Conservation (phyloP, 805 yeast genomes). For the Metschnikowia baotianmanensis region DNA sequence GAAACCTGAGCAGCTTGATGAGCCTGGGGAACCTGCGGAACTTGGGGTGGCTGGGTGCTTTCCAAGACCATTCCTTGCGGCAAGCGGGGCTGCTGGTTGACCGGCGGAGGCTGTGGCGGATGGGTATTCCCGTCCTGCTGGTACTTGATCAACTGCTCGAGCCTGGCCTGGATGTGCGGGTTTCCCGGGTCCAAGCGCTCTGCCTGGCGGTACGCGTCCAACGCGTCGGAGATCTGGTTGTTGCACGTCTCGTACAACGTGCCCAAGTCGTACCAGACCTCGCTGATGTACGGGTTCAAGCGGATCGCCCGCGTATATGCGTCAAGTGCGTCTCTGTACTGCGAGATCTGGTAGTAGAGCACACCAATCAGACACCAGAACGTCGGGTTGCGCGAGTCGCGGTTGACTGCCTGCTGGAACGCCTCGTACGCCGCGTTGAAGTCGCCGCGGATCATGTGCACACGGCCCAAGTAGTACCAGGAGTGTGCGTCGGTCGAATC, state of each 20-base stretch:
- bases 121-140: slow-evolving; percentile 67
- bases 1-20: no score
- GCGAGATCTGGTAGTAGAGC: slow-evolving; percentile 91
- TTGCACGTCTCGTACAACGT: slow-evolving; percentile 96
- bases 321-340: slow-evolving; percentile 94
- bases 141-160: slow-evolving; percentile 77
- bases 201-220: slow-evolving; percentile 96
- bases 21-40: slow-evolving; percentile 1
- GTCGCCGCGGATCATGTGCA: slow-evolving; percentile 94
- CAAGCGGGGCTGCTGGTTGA: slow-evolving; percentile 57
- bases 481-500: slow-evolving; percentile 92
- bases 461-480: slow-evolving; percentile 96
- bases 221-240: slow-evolving; percentile 90
- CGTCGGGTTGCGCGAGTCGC: slow-evolving; percentile 95
- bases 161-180: slow-evolving; percentile 89
- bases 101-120: slow-evolving; percentile 68
- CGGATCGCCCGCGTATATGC: slow-evolving; percentile 97
- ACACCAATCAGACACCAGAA: slow-evolving; percentile 98
- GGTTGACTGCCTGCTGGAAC: slow-evolving; percentile 96
- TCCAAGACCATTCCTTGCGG: slow-evolving; percentile 66
- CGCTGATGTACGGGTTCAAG: slow-evolving; percentile 91
- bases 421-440: slow-evolving; percentile 97
- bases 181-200: slow-evolving; percentile 93
- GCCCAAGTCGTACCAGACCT: slow-evolving; percentile 98
- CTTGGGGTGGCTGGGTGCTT: slow-evolving; percentile 26